Evolutionary conservation across 345 rosid species (phyloP), one percentile per base, ranked within the genome.

Genomic region (Salix viminalis): DNA sequence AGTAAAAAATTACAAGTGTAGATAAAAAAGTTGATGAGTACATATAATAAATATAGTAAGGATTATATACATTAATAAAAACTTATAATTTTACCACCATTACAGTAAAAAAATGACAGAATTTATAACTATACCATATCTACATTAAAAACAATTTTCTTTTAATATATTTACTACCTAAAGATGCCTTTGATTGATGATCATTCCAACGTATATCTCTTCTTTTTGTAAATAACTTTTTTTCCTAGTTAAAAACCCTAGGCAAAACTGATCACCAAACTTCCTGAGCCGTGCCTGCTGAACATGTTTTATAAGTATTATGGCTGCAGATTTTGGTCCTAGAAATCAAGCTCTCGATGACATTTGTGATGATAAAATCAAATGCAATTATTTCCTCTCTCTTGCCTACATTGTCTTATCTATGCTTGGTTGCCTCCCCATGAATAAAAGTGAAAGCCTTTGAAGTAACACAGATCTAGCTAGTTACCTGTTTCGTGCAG

Each of bases 401-500:
- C 19, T 41, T 15, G 61, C 73, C 60, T 16, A 48, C 73, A 26
- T 48, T 26, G 28, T 48, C 54, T 46, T 2, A 30, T 3, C 24
- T 11, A 2, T 41, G 11, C 42, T 32, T 32, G 14, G 18, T 4
- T 12, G 50, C 23, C 37, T 41, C 19, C 16, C 32, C 44, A 4
- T 28, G 36, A 28, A 50, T 30, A 26, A 48, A 50, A 70, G 4
- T 13, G 10, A 70, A 50, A 46, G 36, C 39, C 30, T 70, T 19
- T 28, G 7, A 30, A 18, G 16, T 1, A 18, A 61, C 4, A 12
- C 13, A 32, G 46, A 73, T 56, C 23, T 58, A 52, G 21, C 23
- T 58, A 52, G 21, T 18, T 37, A 92, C 99, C 97, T 95, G 96
- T 75, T 93, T 95, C 80, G 99, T 93, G 89, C 99, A 95, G 46